Evolutionary conservation across 2,329 filamentous ascomycete species (phyloP).

Genomic region (Chrysoporthe austroafricana): DNA sequence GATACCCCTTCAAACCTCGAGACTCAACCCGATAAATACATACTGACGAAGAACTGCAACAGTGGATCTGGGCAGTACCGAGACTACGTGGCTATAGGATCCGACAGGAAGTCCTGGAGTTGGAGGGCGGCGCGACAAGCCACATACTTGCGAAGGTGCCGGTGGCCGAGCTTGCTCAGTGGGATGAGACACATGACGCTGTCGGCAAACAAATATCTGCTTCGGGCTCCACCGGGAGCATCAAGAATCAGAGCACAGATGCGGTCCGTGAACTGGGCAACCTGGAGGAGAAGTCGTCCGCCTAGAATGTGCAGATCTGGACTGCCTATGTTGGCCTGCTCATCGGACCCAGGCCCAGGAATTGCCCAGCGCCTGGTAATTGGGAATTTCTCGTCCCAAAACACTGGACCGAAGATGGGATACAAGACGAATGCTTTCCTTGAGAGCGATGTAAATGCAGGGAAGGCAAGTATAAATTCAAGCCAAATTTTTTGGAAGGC

Average conservation of each 20-base stretch:
- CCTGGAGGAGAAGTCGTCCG: not conserved
- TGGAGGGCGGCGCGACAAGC: conserved; percentile 48
- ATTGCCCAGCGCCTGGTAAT: no score
- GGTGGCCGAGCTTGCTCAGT: conserved; percentile 44
- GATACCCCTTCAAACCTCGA: not conserved
- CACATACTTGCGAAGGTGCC: conserved; percentile 55
- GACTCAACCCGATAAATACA: not conserved
- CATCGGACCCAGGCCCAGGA: conserved; percentile 31
- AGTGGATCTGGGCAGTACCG: conserved; percentile 24
- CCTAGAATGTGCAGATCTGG: not conserved
- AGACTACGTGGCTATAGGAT: conserved; percentile 18
- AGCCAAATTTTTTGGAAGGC: no score
- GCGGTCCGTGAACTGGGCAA: not conserved
- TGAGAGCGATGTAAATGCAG: no score
- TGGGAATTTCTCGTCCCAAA: not conserved
- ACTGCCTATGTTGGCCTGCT: conserved; percentile 27
- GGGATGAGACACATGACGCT: conserved; percentile 45
- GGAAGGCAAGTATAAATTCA: no score
- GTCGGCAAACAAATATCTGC: conserved; percentile 29
- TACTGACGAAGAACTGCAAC: not conserved
- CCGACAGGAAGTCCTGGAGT: conserved; percentile 23
- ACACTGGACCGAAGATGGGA: not conserved
- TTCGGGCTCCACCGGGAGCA: not conserved
- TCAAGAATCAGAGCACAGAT: not conserved
- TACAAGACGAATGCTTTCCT: no score